Evolutionary conservation across 768 basidiomycete species (phyloP).

Genomic region (Tubosaeta sp.): DNA sequence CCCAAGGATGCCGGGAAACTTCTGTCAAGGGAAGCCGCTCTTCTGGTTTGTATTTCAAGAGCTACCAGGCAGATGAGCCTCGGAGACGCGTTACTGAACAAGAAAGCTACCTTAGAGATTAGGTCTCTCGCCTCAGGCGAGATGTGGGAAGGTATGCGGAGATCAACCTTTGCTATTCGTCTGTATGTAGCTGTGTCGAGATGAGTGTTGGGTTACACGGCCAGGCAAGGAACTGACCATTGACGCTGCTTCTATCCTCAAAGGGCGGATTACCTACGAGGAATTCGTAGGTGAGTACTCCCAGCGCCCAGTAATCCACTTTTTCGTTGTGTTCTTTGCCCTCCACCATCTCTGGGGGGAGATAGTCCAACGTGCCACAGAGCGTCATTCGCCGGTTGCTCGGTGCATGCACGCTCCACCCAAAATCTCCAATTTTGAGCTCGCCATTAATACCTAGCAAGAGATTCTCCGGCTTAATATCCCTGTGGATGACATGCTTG

Average conservation of each 20-base stretch:
- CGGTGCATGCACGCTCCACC: slow-evolving; percentile 97
- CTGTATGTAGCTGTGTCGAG: slow-evolving; percentile 71
- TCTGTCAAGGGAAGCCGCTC: slow-evolving; percentile 70
- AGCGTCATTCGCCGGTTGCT: slow-evolving; percentile 85
- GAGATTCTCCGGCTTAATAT: slow-evolving; percentile 98
- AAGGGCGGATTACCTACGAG: slow-evolving; percentile 81
- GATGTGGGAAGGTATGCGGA: slow-evolving; percentile 43
- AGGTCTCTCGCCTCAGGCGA: slow-evolving; percentile 44
- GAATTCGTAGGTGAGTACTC: slow-evolving; percentile 96
- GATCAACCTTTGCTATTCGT: slow-evolving; percentile 84
- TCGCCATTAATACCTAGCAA: slow-evolving; percentile 93
- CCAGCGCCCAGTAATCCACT: slow-evolving; percentile 96
- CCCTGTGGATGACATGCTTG: slow-evolving; percentile 97
- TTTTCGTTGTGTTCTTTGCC: slow-evolving; percentile 82
- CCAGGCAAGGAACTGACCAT: slow-evolving; percentile 46
- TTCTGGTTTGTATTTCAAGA: slow-evolving; percentile 78
- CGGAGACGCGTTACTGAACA: background rate
- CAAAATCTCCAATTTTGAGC: slow-evolving; percentile 97
- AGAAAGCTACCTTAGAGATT: slow-evolving; percentile 36
- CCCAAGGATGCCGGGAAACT: slow-evolving; percentile 84
- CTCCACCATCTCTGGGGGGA: slow-evolving; percentile 99
- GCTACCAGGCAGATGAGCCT: slow-evolving; percentile 40
- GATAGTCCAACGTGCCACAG: slow-evolving; percentile 94
- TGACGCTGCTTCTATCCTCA: slow-evolving; percentile 76
- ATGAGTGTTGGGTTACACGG: slow-evolving; percentile 6